Evolutionary conservation across 192 early-diverging fungal species (phyloP).

Genomic region (Pilobolus umbonatus): DNA sequence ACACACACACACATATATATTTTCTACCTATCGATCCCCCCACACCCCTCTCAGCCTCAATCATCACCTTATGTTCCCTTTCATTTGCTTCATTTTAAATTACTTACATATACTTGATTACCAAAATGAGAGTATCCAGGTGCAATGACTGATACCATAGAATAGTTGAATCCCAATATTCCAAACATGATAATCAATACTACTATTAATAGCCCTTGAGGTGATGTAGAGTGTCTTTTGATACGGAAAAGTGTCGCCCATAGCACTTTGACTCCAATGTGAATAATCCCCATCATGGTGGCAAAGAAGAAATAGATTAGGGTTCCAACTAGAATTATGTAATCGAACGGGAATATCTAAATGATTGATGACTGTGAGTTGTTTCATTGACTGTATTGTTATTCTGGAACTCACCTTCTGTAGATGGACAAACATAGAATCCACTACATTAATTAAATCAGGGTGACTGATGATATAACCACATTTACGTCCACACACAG

Average conservation of each 20-base stretch:
- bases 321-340: slow-evolving; percentile 40
- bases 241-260: slow-evolving; percentile 48
- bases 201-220: slow-evolving; percentile 50
- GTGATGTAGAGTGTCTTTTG: slow-evolving; percentile 37
- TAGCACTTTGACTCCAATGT: slow-evolving; percentile 49
- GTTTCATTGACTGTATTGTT: background rate
- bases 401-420: slow-evolving; percentile 31
- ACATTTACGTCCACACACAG: slow-evolving; percentile 47
- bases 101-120: slow-evolving; percentile 52
- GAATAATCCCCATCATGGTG: slow-evolving; percentile 45
- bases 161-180: slow-evolving; percentile 44
- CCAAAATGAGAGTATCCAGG: slow-evolving; percentile 57
- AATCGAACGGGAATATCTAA: slow-evolving; percentile 48
- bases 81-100: background rate
- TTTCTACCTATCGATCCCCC: too few species aligned
- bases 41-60: too few species aligned
- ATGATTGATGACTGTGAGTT: background rate
- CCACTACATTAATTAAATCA: slow-evolving; percentile 47
- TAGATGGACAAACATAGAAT: slow-evolving; percentile 43
- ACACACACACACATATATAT: too few species aligned
- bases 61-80: background rate
- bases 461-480: slow-evolving; percentile 47
- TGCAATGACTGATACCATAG: slow-evolving; percentile 47
- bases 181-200: slow-evolving; percentile 43
- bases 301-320: slow-evolving; percentile 47